phyloP scores from a whole-genome alignment of 2,329 filamentous ascomycete species.

The Aureobasidium sp. region DNA sequence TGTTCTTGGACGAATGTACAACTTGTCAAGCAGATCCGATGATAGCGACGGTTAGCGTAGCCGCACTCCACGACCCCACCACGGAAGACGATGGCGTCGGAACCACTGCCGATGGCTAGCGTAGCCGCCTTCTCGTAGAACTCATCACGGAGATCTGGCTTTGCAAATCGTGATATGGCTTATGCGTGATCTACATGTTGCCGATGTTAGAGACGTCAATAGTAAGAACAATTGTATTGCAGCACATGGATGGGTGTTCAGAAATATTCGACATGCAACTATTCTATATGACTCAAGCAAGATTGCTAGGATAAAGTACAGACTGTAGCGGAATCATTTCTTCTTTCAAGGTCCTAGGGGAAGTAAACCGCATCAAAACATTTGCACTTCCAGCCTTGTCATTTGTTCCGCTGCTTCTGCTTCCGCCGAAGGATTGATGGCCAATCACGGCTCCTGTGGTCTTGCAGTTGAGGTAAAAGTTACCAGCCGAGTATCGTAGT shows the following conservation, averaged over 20 bases:
- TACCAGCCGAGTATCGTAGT: constrained; percentile 47
- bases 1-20: too few species aligned
- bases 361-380: neutral
- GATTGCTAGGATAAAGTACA: constrained; percentile 3
- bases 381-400: constrained; percentile 44
- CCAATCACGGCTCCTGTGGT: constrained; percentile 48
- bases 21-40: neutral
- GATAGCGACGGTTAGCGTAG: neutral
- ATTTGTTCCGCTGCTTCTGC: constrained; percentile 45
- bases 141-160: neutral
- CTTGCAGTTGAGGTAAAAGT: constrained; percentile 52
- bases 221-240: too few species aligned
- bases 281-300: neutral
- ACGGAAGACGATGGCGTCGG: neutral
- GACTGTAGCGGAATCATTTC: constrained; percentile 1
- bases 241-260: too few species aligned
- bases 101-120: neutral
- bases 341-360: neutral
- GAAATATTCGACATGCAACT: too few species aligned
- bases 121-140: neutral
- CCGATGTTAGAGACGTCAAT: too few species aligned
- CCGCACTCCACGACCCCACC: neutral
- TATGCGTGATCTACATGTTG: too few species aligned
- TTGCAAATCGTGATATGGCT: neutral
- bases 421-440: constrained; percentile 49